Conservation (phyloP, 2,329 filamentous ascomycete genomes). For the Aschersonia sp. region DNA sequence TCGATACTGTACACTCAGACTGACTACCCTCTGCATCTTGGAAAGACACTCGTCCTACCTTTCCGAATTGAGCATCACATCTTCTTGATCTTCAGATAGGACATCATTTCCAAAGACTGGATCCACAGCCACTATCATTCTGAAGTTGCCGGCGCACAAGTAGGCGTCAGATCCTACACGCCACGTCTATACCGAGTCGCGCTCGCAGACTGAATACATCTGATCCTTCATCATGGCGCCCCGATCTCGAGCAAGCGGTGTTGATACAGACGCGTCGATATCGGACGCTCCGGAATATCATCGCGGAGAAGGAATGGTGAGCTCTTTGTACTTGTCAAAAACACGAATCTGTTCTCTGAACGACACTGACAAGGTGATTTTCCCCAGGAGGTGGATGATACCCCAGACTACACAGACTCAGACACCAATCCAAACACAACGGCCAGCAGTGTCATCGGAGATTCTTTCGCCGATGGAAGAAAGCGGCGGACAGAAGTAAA, state of each 20-base stretch:
- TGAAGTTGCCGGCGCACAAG: background rate
- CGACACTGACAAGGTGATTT: constrained; percentile 1
- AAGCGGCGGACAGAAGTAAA: constrained; percentile 78
- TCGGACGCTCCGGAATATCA: constrained; percentile 38
- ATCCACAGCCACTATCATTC: background rate
- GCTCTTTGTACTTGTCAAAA: constrained; percentile 5
- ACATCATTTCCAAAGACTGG: too few species aligned
- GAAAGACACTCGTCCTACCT: too few species aligned
- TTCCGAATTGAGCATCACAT: too few species aligned
- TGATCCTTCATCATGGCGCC: constrained; percentile 33
- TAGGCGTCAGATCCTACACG: constrained; percentile 21
- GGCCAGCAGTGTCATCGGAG: constrained; percentile 76
- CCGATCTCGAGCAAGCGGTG: constrained; percentile 35
- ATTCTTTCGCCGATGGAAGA: constrained; percentile 58
- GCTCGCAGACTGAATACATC: constrained; percentile 28
- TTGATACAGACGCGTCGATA: constrained; percentile 49
- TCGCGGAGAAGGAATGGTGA: constrained; percentile 34
- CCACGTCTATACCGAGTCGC: constrained; percentile 31
- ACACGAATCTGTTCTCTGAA: background rate
- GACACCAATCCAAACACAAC: constrained; percentile 55
- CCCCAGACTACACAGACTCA: constrained; percentile 50
- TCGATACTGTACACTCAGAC: background rate
- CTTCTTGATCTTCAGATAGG: too few species aligned
- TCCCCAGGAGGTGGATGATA: constrained; percentile 46
- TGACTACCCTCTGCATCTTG: too few species aligned